Percentiles rank a stretch among this genome's conserved stretches.
Evolutionary conservation across 352 stramenopile genomes (phyloP).

Genomic region (Globisporangium heterothallicum): DNA sequence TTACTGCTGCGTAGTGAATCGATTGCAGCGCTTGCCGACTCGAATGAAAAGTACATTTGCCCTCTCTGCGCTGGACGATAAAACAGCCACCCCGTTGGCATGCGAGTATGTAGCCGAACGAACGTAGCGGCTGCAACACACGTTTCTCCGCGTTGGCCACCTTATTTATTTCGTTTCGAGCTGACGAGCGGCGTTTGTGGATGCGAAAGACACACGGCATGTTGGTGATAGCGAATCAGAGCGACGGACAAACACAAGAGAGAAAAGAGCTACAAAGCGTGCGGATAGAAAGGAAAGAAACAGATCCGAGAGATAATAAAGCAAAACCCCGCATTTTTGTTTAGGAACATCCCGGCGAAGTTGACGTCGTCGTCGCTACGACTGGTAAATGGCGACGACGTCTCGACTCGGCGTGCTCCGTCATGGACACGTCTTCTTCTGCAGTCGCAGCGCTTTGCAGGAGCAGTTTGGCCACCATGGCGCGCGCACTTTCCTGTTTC

Average conservation of each 20-base stretch:
- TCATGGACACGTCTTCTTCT: no score
- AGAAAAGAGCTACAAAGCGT: neutral
- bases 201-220: neutral
- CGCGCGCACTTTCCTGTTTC: slow-evolving; percentile 64
- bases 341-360: neutral
- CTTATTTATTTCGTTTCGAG: slow-evolving; percentile 14
- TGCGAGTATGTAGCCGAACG: no score
- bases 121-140: no score
- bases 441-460: neutral
- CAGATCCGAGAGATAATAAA: neutral
- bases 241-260: neutral
- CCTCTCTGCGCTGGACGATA: slow-evolving; percentile 58
- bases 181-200: neutral
- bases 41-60: slow-evolving; percentile 84
- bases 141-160: neutral
- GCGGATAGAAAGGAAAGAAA: neutral
- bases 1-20: slow-evolving; percentile 22
- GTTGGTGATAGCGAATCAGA: neutral
- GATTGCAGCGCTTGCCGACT: slow-evolving; percentile 54
- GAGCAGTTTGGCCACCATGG: slow-evolving; percentile 41
- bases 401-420: no score
- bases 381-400: no score
- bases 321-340: neutral
- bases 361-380: no score
- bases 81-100: no score